Base-by-base conservation (phyloP, 2,329 filamentous ascomycete genomes). In the Mycocentrospora acerina region DNA sequence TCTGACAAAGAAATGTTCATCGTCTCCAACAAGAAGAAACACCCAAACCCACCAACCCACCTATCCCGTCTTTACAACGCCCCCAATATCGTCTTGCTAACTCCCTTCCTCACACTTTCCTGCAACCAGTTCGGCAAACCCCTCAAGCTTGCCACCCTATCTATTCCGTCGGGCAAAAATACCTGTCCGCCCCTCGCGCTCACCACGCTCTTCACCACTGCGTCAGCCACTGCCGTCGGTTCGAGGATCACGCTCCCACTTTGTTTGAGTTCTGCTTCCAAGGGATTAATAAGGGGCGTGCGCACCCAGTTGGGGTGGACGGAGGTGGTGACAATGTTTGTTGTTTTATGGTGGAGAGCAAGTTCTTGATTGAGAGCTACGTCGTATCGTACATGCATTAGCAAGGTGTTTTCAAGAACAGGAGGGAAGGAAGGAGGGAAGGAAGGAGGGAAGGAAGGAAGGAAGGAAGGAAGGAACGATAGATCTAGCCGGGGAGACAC, bases 101-200 rank as follows among this genome's bases (percentile, higher is more conserved):
- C 24, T n/a, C 42, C 36, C 32, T 40, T 48, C 36, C 66, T 41
- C 1, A 61, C 3, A 3, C 28, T 25, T 51, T 76, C 72, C 50
- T 77, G 74, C 37, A 75, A 18, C 74, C 75, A 78, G 26, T 64
- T 66, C 1, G 74, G 73, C 60, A 68, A 70, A 0, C 64, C 73
- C 37, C 74, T 63, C 24, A 77, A 46, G 7, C 54, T 56, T 4
- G 64, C 57, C 1, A 46, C 11, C 63, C 31, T 27, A 58, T 24
- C 7, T 29, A 37, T 13, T 8, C 27, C 19, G 10, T 18, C 9
- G 40, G 68, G 68, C 22, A 74, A 26, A 29, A 73, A 60, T 4
- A 74, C 44, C 48, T 74, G 71, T 7, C 62, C 66, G 9, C 70
- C 64, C 7, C 55, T 51, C 13, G 67, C 64, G 18, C 54, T 63